These are phyloP conservation scores for Hypoxylon sp. DNA, from an alignment of 2,329 filamentous ascomycete species.

Conservation along the genomic window DNA sequence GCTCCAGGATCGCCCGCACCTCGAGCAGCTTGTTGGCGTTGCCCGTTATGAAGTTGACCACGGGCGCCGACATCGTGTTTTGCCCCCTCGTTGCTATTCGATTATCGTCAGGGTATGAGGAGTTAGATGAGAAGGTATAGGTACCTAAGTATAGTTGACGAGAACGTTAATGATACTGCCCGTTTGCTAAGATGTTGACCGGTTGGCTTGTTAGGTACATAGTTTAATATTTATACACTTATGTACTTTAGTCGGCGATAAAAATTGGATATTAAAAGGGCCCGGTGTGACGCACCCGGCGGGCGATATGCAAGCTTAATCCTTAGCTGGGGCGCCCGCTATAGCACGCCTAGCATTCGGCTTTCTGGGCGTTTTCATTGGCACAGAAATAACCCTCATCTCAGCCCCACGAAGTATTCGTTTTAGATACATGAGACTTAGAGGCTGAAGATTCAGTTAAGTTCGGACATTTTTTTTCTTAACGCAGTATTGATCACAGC, in stretches of 20 bases:
- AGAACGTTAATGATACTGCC: neutral
- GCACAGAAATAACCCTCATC: neutral
- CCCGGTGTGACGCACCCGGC: constrained; percentile 41
- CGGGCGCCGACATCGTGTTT: constrained; percentile 52
- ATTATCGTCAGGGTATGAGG: neutral
- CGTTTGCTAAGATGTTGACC: constrained; percentile 53
- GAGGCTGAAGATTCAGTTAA: neutral
- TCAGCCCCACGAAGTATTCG: neutral
- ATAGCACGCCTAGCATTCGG: constrained; percentile 1
- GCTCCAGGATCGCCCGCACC: constrained; percentile 86
- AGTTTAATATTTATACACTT: neutral
- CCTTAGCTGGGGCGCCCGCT: constrained; percentile 14
- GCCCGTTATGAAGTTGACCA: constrained; percentile 93
- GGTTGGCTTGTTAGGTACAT: neutral
- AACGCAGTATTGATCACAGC: too few relatives aligned
- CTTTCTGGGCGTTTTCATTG: constrained; percentile 8
- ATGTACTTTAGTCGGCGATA: neutral
- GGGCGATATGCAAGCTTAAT: constrained; percentile 25
- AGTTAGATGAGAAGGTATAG: neutral
- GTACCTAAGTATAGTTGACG: neutral
- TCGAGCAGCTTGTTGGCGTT: constrained; percentile 95
- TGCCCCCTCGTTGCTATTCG: neutral
- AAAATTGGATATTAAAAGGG: constrained; percentile 21
- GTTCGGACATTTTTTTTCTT: neutral
- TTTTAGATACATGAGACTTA: neutral